Evolutionary conservation across 805 yeast species (phyloP), one percentile per base, ranked within the genome.

Genomic region (Pichia insulana): DNA sequence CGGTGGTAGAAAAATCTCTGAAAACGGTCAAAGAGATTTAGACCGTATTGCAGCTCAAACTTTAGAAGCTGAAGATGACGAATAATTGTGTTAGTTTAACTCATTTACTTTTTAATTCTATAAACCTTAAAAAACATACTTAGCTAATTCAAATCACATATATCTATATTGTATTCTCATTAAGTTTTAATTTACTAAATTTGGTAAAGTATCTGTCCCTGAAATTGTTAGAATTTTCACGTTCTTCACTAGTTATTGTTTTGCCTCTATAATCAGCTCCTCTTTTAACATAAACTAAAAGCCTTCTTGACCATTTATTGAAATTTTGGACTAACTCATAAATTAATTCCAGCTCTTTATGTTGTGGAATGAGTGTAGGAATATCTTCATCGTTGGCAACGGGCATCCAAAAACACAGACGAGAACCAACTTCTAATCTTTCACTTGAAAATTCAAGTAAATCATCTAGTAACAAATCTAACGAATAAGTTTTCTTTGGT

Each of bases 21-120:
- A 87, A 70, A 85, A 88, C 76, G 99, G 99, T 71, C 97, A 90
- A 79, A 89, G 98, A 86, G 99, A 92, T 78, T 84, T 92, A 78
- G 99, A 92, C 79, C 97, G 99, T 83, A 90, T 90, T 72, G 97
- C 97, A 68, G 96, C 95, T 71, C 96, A 88, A 78, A 87, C 96
- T 70, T 80, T 85, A 71, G 95, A 88, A 76, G 80, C 79, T 68
- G 92, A 84, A 65, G 94, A 84, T 67, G 76, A 71, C 58, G 70
- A 69, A 61, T 60, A 59, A 52, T 50, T 51, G 50, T 49, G 49
- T 48, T 30, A 25, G n/a, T 19, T 27, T 39, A 27, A 28, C 15
- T 12, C 31, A 33, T n/a, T 34, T 36, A 25, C 7, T 27, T 20
- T 34, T 19, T 20, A 16, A 19, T 7, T 31, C 39, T 40, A 22